phyloP scores from a whole-genome alignment of 768 basidiomycete species.

The Collybia nuda region DNA sequence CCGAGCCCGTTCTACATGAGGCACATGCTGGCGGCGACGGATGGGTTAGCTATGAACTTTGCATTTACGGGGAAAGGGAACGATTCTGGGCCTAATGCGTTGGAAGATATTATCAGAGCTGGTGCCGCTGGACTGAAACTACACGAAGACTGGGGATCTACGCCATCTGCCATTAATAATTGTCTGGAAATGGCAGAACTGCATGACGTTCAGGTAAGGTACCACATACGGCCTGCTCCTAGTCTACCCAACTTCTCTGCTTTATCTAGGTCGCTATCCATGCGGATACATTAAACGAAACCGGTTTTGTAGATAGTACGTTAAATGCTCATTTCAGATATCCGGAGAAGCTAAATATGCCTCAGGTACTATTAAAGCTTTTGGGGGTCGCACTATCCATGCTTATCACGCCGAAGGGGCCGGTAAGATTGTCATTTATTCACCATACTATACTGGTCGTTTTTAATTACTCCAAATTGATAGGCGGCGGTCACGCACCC shows the following conservation, averaged over 20 bases:
- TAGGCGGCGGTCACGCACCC: constrained; percentile 93
- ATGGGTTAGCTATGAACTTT: constrained; percentile 88
- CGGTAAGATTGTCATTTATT: constrained; percentile 39
- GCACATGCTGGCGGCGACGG: constrained; percentile 91
- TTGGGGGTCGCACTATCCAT: constrained; percentile 90
- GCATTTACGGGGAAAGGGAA: constrained; percentile 97
- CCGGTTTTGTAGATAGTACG: constrained; percentile 93
- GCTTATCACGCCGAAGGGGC: constrained; percentile 98
- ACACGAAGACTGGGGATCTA: constrained; percentile 97
- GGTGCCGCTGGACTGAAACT: constrained; percentile 72
- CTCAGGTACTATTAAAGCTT: constrained; percentile 83
- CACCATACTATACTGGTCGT: neutral
- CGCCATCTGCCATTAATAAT: constrained; percentile 77
- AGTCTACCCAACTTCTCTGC: neutral
- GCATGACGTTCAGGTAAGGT: constrained; percentile 87
- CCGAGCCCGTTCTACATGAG: constrained; percentile 86
- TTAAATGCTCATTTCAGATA: constrained; percentile 2
- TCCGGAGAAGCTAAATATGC: constrained; percentile 1
- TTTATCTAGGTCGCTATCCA: constrained; percentile 79
- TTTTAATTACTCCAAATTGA: neutral
- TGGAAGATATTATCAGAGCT: constrained; percentile 36
- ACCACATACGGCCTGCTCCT: neutral
- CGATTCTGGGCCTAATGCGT: constrained; percentile 70
- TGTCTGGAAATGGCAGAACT: constrained; percentile 85
- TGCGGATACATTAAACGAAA: constrained; percentile 96